These are phyloP conservation scores for Microsporum ferrugineum DNA, from an alignment of 2,329 filamentous ascomycete species.

Conservation along the genomic window DNA sequence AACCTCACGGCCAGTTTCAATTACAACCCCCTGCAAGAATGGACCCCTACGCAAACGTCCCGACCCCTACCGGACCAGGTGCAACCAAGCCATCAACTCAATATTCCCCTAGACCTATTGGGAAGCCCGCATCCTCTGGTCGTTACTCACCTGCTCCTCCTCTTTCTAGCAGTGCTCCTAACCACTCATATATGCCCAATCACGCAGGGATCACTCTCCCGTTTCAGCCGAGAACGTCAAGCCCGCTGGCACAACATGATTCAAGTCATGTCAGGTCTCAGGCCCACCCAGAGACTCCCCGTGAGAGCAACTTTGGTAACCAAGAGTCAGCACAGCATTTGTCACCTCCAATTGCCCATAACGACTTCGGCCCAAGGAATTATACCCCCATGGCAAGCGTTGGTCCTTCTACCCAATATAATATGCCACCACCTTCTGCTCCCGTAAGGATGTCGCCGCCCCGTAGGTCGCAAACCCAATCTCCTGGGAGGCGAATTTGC, in stretches of 20 bases:
- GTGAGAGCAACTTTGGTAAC: background rate
- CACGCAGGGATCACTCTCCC: constrained; percentile 30
- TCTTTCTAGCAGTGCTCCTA: constrained; percentile 19
- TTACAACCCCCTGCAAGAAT: constrained; percentile 23
- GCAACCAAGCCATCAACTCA: constrained; percentile 21
- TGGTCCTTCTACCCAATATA: background rate
- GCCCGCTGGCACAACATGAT: constrained; percentile 46
- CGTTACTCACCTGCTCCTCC: constrained; percentile 39
- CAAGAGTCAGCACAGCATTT: background rate
- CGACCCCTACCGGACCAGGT: constrained; percentile 11
- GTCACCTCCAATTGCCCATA: background rate
- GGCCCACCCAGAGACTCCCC: background rate
- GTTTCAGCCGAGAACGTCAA: constrained; percentile 54
- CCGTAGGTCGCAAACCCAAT: constrained; percentile 46
- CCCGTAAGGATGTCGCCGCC: constrained; percentile 29
- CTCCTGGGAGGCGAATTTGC: constrained; percentile 45
- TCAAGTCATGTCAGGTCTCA: background rate
- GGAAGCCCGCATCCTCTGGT: constrained; percentile 28
- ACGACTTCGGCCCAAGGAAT: background rate
- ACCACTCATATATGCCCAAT: constrained; percentile 32
- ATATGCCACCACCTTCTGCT: background rate
- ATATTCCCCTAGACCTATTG: constrained; percentile 33
- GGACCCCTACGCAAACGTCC: constrained; percentile 20
- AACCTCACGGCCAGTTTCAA: constrained; percentile 12
- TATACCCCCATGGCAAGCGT: background rate